Conservation (phyloP, 2,329 filamentous ascomycete genomes). For the Trichoderma koningiopsis region DNA sequence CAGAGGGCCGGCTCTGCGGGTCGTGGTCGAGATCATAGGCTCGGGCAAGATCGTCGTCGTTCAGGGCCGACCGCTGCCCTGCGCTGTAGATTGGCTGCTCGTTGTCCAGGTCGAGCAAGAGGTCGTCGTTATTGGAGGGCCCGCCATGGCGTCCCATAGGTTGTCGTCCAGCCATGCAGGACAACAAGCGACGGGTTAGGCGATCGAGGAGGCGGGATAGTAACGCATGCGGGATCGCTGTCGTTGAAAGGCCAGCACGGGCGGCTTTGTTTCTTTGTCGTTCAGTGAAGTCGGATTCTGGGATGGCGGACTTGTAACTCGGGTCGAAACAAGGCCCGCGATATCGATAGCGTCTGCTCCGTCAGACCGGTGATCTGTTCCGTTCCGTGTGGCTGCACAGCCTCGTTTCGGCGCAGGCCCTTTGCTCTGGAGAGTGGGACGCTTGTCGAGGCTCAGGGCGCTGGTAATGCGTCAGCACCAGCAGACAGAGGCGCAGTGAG, state of each 20-base stretch:
- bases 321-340: slow-evolving; percentile 23
- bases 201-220: slow-evolving; percentile 36
- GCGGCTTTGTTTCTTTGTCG: neutral
- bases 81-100: slow-evolving; percentile 71
- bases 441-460: slow-evolving; percentile 17
- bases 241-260: slow-evolving; percentile 11
- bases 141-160: slow-evolving; percentile 52
- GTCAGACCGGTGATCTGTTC: slow-evolving; percentile 21
- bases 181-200: slow-evolving; percentile 41
- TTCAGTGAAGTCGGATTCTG: neutral
- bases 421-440: slow-evolving; percentile 3
- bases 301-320: neutral
- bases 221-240: slow-evolving; percentile 40
- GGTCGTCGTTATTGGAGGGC: slow-evolving; percentile 56
- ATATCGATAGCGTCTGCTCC: slow-evolving; percentile 16
- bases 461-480: slow-evolving; percentile 20
- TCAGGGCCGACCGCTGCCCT: slow-evolving; percentile 75
- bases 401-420: slow-evolving; percentile 25
- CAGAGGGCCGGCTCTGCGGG: slow-evolving; percentile 71
- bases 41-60: slow-evolving; percentile 78
- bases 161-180: slow-evolving; percentile 64
- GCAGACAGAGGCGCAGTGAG: slow-evolving; percentile 24
- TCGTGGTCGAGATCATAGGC: slow-evolving; percentile 72
- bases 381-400: slow-evolving; percentile 25
- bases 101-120: slow-evolving; percentile 75